phyloP scores from a whole-genome alignment of 495 filamentous ascomycete genomes.

The Penicillium pancosmium region DNA sequence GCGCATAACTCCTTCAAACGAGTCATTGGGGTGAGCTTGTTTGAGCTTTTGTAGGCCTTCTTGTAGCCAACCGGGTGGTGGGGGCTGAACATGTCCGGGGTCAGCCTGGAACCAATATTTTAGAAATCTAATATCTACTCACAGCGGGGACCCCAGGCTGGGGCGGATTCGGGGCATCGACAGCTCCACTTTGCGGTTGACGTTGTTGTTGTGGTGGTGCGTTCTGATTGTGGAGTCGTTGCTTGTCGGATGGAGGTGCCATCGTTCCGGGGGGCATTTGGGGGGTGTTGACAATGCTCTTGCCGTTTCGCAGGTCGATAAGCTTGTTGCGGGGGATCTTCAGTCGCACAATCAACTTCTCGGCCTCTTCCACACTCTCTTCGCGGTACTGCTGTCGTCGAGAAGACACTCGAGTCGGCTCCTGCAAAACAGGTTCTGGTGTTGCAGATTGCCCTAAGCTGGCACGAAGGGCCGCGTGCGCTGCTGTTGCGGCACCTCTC shows the following conservation, averaged over 20 bases:
- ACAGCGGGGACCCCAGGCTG: slow-evolving; percentile 59
- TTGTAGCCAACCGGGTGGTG: slow-evolving; percentile 79
- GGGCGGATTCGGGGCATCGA: slow-evolving; percentile 63
- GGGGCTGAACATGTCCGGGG: slow-evolving; percentile 55
- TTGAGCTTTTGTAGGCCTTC: slow-evolving; percentile 65
- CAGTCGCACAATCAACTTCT: slow-evolving; percentile 70
- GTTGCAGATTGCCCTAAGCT: slow-evolving; percentile 86
- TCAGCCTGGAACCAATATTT: slow-evolving; percentile 25
- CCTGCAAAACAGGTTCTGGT: slow-evolving; percentile 74
- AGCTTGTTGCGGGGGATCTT: slow-evolving; percentile 62
- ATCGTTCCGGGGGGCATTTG: slow-evolving; percentile 54
- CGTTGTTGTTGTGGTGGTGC: slow-evolving; percentile 28
- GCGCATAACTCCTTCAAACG: slow-evolving; percentile 86
- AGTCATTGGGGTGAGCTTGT: slow-evolving; percentile 68
- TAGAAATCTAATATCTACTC: slow-evolving; percentile 42
- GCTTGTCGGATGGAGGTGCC: slow-evolving; percentile 57
- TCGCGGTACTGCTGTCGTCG: slow-evolving; percentile 67
- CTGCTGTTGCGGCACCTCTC: slow-evolving; percentile 80
- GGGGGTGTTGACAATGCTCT: slow-evolving; percentile 20
- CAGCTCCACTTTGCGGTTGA: slow-evolving; percentile 59
- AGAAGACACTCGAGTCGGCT: slow-evolving; percentile 62
- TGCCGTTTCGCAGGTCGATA: slow-evolving; percentile 26
- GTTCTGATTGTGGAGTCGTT: slow-evolving; percentile 35
- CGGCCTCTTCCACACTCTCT: slow-evolving; percentile 68
- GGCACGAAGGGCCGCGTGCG: slow-evolving; percentile 70